Base-by-base conservation (phyloP, 2,329 filamentous ascomycete species). In the Daldinia sp. region DNA sequence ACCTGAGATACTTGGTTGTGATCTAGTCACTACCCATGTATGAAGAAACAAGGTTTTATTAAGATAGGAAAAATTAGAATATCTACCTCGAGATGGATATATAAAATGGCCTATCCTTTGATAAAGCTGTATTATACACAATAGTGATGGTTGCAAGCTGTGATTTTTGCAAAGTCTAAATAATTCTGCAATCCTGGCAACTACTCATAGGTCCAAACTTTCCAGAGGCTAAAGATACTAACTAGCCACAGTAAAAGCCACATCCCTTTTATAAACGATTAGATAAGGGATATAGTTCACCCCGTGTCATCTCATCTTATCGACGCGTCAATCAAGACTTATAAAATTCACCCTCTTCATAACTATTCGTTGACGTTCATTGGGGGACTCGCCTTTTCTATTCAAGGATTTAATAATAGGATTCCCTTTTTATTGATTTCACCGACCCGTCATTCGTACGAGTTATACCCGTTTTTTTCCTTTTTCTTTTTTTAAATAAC, bases 301-400 rank as follows among this genome's bases (percentile, higher is more conserved):
- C 41, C 51, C 60, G 45, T 53, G 41, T 60, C 47, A 32, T 53
- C 41, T 63, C 63, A 43, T 57, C 61, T 67, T 58, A 62, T 67
- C 17, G 21, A 61, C 64, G 64, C 64, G 64, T 67, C 47, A 59
- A 51, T 35, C 58, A 62, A 58, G 61, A 48, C 25, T 60, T 56
- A 45, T 27, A 57, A 61, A 61, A 19, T 62, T 59, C 54, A 61
- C 61, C 27, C 55, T 39, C 7, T 21, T 58, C 29, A 29, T 49
- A 6, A 45, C 17, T 13, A 25, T 41, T 21, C 11, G 8, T 35
- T 35, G 17, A 45, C n/a, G n/a, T 45, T 27, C 21, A 45, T 1
- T 23, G 27, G 48, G 23, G 21, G 15, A 23, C 25, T 51, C 47
- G 15, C 11, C 19, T 35, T 19, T 10, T 13, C 47, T 50, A 23